Conservation (phyloP, 345 rosid species). For the Rhizophora mangle region DNA sequence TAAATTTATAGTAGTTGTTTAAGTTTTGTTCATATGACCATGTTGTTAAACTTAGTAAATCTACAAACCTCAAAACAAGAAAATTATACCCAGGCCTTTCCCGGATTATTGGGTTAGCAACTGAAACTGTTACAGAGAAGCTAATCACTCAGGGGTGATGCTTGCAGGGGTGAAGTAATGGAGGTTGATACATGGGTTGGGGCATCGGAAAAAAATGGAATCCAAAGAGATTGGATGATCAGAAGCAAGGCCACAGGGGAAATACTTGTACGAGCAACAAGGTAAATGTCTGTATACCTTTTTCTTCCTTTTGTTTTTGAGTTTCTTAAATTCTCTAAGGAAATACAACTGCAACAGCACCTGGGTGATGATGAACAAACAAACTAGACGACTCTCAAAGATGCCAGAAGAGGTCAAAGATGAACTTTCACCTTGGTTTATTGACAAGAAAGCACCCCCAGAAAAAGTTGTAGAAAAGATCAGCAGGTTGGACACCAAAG, state of each 20-base stretch:
- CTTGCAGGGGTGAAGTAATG: conserved; percentile 1
- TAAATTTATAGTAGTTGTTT: too few species aligned
- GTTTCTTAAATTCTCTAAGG: neutral
- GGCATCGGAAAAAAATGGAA: neutral
- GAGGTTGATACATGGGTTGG: neutral
- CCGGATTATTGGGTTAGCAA: too few species aligned
- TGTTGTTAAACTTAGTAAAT: too few species aligned
- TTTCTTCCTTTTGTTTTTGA: neutral
- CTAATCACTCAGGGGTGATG: too few species aligned
- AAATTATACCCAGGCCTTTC: too few species aligned
- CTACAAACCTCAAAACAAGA: too few species aligned
- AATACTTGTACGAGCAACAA: neutral
- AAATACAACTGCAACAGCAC: neutral
- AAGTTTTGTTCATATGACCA: too few species aligned
- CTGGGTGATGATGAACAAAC: neutral
- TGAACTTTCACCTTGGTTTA: neutral
- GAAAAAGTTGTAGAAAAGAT: neutral
- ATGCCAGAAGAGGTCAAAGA: neutral
- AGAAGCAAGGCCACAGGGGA: neutral
- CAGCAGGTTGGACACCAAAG: neutral
- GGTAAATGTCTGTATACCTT: neutral
- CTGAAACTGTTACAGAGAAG: too few species aligned
- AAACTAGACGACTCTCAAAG: conserved; percentile 2
- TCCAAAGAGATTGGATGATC: neutral
- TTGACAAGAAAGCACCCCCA: neutral